These are phyloP conservation scores for Phytophthora tubulina DNA, from an alignment of 352 stramenopile genomes.

Conservation along the genomic window DNA sequence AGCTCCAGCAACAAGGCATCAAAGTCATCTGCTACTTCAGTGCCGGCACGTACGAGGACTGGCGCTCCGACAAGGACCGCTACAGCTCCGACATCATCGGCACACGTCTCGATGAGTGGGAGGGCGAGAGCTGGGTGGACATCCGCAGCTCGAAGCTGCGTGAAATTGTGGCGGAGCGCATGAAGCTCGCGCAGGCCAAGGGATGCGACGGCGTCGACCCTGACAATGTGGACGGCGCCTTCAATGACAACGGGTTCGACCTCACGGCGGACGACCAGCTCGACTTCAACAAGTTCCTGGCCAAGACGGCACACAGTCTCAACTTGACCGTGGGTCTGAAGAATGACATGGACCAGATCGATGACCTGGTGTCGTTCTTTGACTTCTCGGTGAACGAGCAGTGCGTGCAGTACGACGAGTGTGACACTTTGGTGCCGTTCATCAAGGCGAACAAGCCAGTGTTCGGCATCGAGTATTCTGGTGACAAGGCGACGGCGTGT, in stretches of 20 bases:
- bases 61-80: constrained; percentile 51
- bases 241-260: constrained; percentile 47
- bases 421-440: constrained; percentile 49
- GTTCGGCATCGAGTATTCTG: constrained; percentile 68
- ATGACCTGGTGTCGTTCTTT: constrained; percentile 49
- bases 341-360: constrained; percentile 59
- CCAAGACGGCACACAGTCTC: constrained; percentile 47
- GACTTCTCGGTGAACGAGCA: constrained; percentile 75
- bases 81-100: constrained; percentile 52
- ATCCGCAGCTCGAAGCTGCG: constrained; percentile 44
- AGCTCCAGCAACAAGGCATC: constrained; percentile 37
- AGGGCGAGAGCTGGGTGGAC: constrained; percentile 53
- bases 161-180: constrained; percentile 53
- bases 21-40: constrained; percentile 73
- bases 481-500: constrained; percentile 40
- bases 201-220: constrained; percentile 66
- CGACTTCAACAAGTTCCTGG: constrained; percentile 61
- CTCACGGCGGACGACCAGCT: constrained; percentile 53
- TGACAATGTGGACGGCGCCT: constrained; percentile 65
- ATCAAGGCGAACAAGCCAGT: constrained; percentile 62
- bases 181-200: constrained; percentile 55
- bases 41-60: constrained; percentile 62
- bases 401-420: constrained; percentile 65
- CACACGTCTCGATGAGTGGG: constrained; percentile 41
- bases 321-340: constrained; percentile 62